phyloP scores from a whole-genome alignment of 2,329 filamentous ascomycete genomes.

The Cryphonectria parasitica region DNA sequence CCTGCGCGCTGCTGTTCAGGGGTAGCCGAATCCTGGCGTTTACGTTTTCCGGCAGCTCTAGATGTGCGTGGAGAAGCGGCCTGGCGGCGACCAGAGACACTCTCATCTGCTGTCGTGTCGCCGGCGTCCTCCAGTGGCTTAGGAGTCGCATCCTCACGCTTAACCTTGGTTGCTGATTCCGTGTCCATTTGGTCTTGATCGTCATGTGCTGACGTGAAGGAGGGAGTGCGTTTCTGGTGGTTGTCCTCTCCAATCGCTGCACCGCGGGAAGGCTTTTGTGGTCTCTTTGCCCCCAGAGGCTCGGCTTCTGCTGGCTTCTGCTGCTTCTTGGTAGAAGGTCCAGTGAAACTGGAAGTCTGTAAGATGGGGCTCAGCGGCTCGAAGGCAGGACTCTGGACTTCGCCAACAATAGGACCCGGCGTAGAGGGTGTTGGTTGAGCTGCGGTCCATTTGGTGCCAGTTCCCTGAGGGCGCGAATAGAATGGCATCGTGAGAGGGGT shows the following conservation, averaged over 20 bases:
- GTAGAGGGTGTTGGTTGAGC: conserved; percentile 60
- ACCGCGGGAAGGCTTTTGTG: conserved; percentile 36
- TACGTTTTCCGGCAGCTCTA: conserved; percentile 53
- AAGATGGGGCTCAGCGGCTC: conserved; percentile 63
- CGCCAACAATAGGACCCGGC: conserved; percentile 47
- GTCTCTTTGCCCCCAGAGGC: conserved; percentile 32
- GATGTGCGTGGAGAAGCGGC: conserved; percentile 44
- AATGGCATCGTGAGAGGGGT: conserved; percentile 30
- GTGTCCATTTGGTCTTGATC: conserved; percentile 47
- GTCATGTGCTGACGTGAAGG: conserved; percentile 27
- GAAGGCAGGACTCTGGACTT: conserved; percentile 55
- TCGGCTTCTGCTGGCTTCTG: conserved; percentile 37
- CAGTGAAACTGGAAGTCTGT: conserved; percentile 41
- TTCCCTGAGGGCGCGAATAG: conserved; percentile 33
- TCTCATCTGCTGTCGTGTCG: conserved; percentile 61
- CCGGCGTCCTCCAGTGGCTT: conserved; percentile 57
- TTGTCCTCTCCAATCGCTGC: conserved; percentile 38
- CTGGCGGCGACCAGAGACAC: conserved; percentile 45
- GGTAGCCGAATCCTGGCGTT: conserved; percentile 56
- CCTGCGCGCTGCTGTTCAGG: conserved; percentile 27
- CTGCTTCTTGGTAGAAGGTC: conserved; percentile 40
- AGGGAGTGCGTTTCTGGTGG: conserved; percentile 22
- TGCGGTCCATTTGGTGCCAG: conserved; percentile 63
- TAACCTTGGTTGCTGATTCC: conserved; percentile 49
- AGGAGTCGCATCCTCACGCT: conserved; percentile 64